A percentile compares a stretch with the other conserved stretches of the same genome.
phyloP scores from a whole-genome alignment of 73 alveolate species.

The Blepharisma japonicum region DNA sequence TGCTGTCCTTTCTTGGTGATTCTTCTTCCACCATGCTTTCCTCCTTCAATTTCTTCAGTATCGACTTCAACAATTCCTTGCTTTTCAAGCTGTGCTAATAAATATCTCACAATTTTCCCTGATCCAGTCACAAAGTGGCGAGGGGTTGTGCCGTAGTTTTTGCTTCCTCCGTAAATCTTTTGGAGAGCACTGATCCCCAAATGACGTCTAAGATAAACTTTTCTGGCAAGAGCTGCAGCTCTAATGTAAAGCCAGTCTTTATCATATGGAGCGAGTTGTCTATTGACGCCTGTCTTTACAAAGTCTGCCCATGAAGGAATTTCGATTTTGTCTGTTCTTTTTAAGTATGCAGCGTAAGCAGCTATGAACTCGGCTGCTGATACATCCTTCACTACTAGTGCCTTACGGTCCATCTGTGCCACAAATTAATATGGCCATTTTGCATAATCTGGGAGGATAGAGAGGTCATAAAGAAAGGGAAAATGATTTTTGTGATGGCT shows the following conservation, averaged over 20 bases:
- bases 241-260: constrained; percentile 94
- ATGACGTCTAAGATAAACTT: constrained; percentile 73
- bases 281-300: constrained; percentile 84
- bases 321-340: constrained; percentile 86
- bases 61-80: constrained; percentile 71
- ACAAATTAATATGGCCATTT: too few species aligned
- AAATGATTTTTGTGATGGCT: too few species aligned
- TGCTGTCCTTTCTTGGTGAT: constrained; percentile 56
- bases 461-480: too few species aligned
- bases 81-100: constrained; percentile 79
- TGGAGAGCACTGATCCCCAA: constrained; percentile 20
- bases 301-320: constrained; percentile 89
- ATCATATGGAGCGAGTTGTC: constrained; percentile 87
- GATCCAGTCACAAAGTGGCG: constrained; percentile 71
- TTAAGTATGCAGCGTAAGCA: constrained; percentile 86
- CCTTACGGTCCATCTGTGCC: constrained; percentile 26
- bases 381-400: constrained; percentile 82
- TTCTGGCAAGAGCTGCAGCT: constrained; percentile 96
- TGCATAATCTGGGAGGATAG: too few species aligned
- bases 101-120: constrained; percentile 90
- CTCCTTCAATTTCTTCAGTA: constrained; percentile 57
- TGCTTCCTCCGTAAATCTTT: constrained; percentile 79
- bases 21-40: constrained; percentile 44
- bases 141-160: constrained; percentile 74
- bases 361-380: constrained; percentile 83